Conservation (phyloP, 129 eudicot genomes). For the Pseudognaphalium luteoalbum region DNA sequence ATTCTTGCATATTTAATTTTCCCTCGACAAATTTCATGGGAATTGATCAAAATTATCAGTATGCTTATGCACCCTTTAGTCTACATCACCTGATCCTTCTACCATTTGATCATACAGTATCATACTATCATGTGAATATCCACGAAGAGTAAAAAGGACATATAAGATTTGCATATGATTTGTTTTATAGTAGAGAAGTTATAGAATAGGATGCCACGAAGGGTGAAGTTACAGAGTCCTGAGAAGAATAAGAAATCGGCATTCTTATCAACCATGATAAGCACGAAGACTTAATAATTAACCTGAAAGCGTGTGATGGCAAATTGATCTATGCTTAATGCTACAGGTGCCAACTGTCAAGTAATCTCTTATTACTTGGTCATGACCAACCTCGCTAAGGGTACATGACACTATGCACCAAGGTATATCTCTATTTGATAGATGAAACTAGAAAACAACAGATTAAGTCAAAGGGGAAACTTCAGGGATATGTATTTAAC, state of each 20-base stretch:
- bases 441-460: background rate
- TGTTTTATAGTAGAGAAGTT: background rate
- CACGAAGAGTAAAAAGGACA: background rate
- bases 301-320: conserved; percentile 9
- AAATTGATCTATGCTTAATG: background rate
- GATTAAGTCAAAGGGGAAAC: background rate
- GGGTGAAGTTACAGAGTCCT: background rate
- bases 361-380: conserved; percentile 10
- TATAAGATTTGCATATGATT: background rate
- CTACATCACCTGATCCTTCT: background rate
- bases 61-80: background rate
- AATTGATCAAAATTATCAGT: background rate
- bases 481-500: background rate
- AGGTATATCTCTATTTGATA: background rate
- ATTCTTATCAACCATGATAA: too few species aligned
- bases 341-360: background rate
- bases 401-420: background rate
- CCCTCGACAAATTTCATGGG: too few species aligned
- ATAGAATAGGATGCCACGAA: background rate
- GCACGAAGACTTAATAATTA: background rate
- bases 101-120: background rate
- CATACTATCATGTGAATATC: background rate
- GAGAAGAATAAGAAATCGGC: too few species aligned
- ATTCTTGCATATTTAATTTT: background rate
- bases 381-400: background rate